A percentile compares a stretch with the other conserved stretches of the same genome.
Evolutionary conservation across 169 alveolate species (phyloP).

Genomic region (Eimeria brunetti): DNA sequence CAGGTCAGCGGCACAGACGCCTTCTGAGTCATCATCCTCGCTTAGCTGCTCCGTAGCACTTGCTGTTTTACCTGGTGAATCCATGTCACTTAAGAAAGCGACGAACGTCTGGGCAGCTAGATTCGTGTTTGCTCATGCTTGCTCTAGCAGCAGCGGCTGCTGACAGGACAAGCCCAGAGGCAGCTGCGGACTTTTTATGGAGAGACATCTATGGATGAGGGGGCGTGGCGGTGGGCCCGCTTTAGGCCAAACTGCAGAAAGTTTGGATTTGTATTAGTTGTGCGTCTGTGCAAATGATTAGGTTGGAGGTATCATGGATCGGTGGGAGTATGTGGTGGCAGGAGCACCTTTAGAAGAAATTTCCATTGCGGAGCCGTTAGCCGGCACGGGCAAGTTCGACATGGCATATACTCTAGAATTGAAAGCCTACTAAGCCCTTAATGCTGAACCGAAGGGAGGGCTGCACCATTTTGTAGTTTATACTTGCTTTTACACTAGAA

Average conservation of each 20-base stretch:
- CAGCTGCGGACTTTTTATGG: not conserved
- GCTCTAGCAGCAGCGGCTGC: not conserved
- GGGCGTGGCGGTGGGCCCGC: not conserved
- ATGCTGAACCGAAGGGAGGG: no score
- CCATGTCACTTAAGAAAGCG: not conserved
- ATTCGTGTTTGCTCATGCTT: not conserved
- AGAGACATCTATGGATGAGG: not conserved
- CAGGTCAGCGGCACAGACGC: constrained; percentile 79
- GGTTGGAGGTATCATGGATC: constrained; percentile 85
- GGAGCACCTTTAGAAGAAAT: constrained; percentile 89
- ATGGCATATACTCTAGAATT: not conserved
- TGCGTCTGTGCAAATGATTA: constrained; percentile 1
- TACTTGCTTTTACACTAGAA: not conserved
- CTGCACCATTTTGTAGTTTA: no score
- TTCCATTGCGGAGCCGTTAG: constrained; percentile 88
- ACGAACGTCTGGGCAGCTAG: not conserved
- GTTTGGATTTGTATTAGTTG: not conserved
- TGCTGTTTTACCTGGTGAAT: not conserved
- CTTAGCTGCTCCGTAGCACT: not conserved
- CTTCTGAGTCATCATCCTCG: not conserved
- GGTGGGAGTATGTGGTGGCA: constrained; percentile 89
- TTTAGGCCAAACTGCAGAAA: not conserved
- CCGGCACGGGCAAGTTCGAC: constrained; percentile 81
- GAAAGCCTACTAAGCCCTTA: no score
- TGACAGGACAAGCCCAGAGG: not conserved